Percentiles rank a stretch among this genome's conserved stretches.
phyloP scores from a whole-genome alignment of 805 yeast species.

The Saccharomycopsis javanensis region DNA sequence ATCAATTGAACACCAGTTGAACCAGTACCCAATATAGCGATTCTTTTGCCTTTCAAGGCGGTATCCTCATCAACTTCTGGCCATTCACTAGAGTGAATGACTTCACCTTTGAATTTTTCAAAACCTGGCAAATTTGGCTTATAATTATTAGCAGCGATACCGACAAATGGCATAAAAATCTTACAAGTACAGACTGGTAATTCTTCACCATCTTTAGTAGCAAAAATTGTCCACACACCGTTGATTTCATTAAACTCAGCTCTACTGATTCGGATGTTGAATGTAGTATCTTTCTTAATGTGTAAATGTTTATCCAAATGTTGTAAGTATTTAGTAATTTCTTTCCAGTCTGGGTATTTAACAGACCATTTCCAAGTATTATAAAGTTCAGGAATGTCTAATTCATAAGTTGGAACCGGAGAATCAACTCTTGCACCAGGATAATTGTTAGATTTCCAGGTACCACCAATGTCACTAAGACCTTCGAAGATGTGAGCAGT shows the following conservation, averaged over 20 bases:
- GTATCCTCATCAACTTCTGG: constrained; percentile 14
- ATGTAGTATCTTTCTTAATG: constrained; percentile 22
- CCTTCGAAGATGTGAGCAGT: constrained; percentile 18
- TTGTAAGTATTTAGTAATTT: constrained; percentile 23
- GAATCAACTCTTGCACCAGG: constrained; percentile 26
- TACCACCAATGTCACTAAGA: constrained; percentile 19
- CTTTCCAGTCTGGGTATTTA: constrained; percentile 24
- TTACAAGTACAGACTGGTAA: constrained; percentile 10
- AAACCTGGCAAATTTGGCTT: constrained; percentile 22
- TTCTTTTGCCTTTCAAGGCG: constrained; percentile 11
- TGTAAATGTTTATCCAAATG: constrained; percentile 24
- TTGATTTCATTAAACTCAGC: constrained; percentile 21
- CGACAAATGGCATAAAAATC: constrained; percentile 20
- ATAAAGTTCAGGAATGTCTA: constrained; percentile 23
- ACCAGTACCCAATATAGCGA: constrained; percentile 23
- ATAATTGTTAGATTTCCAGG: constrained; percentile 20
- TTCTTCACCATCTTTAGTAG: constrained; percentile 18
- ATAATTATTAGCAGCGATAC: constrained; percentile 23
- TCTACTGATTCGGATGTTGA: constrained; percentile 20
- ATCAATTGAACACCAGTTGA: constrained; percentile 23
- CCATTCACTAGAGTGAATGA: constrained; percentile 20
- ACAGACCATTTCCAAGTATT: constrained; percentile 24
- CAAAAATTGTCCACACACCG: constrained; percentile 22
- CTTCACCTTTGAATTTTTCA: constrained; percentile 18
- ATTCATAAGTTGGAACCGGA: constrained; percentile 24